A percentile compares a stretch with the other conserved stretches of the same genome.
phyloP scores from a whole-genome alignment of 2,329 filamentous ascomycete species.

The Boeremia lycopersici region DNA sequence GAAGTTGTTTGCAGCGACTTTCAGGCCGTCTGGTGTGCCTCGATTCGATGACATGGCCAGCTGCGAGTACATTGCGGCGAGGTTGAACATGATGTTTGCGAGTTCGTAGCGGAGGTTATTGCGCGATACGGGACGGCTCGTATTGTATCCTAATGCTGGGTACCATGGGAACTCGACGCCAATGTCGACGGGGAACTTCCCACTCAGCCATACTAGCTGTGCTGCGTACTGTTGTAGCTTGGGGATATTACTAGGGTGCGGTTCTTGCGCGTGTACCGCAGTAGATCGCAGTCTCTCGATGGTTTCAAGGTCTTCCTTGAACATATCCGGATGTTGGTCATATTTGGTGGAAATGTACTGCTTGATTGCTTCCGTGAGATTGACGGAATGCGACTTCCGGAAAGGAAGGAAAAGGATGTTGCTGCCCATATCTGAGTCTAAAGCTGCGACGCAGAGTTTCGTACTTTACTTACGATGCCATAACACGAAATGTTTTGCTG shows the following conservation, averaged over 20 bases:
- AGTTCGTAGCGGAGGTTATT: conserved; percentile 81
- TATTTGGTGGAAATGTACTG: conserved; percentile 98
- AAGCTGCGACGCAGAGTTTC: background rate
- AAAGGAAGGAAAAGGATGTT: conserved; percentile 84
- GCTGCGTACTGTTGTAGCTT: conserved; percentile 92
- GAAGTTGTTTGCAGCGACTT: conserved; percentile 87
- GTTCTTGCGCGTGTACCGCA: conserved; percentile 86
- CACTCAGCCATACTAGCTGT: conserved; percentile 89
- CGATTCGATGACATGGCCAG: conserved; percentile 82
- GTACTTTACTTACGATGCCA: conserved; percentile 35
- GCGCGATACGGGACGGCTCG: conserved; percentile 70
- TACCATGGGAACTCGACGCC: conserved; percentile 98
- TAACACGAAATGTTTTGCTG: conserved; percentile 21
- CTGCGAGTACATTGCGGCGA: conserved; percentile 91
- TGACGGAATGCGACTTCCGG: conserved; percentile 79
- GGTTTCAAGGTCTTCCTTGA: conserved; percentile 82
- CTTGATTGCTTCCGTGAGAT: conserved; percentile 81
- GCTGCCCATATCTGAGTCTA: conserved; percentile 34
- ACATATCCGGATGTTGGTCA: conserved; percentile 98
- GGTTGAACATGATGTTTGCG: conserved; percentile 90
- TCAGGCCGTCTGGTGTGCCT: conserved; percentile 79
- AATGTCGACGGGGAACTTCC: conserved; percentile 96
- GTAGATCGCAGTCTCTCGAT: conserved; percentile 84
- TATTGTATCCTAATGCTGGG: conserved; percentile 88
- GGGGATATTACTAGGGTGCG: conserved; percentile 82